Percentiles rank a stretch among this genome's conserved stretches.
phyloP scores from a whole-genome alignment of 2,329 filamentous ascomycete species.

The Xylariomycetidae sp. region DNA sequence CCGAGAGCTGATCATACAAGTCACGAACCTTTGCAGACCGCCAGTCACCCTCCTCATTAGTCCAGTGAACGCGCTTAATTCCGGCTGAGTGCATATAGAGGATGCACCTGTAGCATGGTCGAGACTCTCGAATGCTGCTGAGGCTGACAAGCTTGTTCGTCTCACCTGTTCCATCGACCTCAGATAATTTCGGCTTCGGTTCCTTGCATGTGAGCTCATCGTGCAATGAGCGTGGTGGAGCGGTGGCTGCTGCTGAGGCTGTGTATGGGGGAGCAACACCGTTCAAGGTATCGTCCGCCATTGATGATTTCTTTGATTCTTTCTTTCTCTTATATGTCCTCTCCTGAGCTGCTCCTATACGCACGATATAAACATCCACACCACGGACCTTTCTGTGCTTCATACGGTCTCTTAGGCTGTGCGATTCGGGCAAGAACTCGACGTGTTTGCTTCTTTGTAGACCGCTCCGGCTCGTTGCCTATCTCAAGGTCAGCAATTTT shows the following conservation, averaged over 20 bases:
- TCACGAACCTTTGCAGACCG: constrained; percentile 45
- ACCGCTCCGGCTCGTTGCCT: too few relatives aligned
- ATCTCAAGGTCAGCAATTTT: too few relatives aligned
- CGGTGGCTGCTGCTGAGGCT: too few relatives aligned
- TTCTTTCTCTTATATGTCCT: background rate
- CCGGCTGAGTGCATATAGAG: constrained; percentile 46
- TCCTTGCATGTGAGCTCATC: constrained; percentile 36
- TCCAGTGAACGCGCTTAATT: constrained; percentile 50
- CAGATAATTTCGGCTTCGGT: constrained; percentile 1
- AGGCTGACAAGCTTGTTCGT: too few relatives aligned
- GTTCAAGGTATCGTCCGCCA: too few relatives aligned
- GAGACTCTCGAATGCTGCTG: constrained; percentile 31
- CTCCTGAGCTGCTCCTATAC: constrained; percentile 28
- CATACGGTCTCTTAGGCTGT: constrained; percentile 31
- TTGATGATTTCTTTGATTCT: too few relatives aligned
- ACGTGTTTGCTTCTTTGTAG: too few relatives aligned
- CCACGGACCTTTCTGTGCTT: constrained; percentile 42
- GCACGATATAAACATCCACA: constrained; percentile 46
- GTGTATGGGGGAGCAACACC: too few relatives aligned
- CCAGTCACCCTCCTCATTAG: constrained; percentile 42
- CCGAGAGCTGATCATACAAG: constrained; percentile 41
- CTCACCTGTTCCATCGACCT: too few relatives aligned
- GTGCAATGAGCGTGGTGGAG: constrained; percentile 44
- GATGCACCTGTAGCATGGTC: constrained; percentile 49
- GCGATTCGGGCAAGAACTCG: too few relatives aligned